These are phyloP conservation scores for Phaseolus coccineus DNA, from an alignment of 331 rosid genomes.

Conservation along the genomic window DNA sequence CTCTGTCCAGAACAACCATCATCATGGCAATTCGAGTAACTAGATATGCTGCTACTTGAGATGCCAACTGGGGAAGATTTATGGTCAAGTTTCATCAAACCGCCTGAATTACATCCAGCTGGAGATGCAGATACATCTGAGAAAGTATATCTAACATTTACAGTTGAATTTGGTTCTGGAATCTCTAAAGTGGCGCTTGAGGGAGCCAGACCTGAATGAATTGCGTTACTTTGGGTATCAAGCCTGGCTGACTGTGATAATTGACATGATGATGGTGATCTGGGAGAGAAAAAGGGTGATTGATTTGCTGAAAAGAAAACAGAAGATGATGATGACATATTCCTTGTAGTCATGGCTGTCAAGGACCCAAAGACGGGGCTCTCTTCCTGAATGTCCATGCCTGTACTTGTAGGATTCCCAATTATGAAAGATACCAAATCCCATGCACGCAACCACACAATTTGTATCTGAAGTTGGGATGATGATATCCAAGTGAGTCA, in stretches of 20 bases:
- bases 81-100: slow-evolving; percentile 61
- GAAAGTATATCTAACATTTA: slow-evolving; percentile 52
- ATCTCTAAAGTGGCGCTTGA: slow-evolving; percentile 54
- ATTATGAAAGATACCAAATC: slow-evolving; percentile 43
- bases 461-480: slow-evolving; percentile 49
- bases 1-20: slow-evolving; percentile 51
- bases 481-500: slow-evolving; percentile 40
- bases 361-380: slow-evolving; percentile 63
- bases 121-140: slow-evolving; percentile 58
- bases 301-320: slow-evolving; percentile 82
- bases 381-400: slow-evolving; percentile 79
- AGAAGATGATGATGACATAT: slow-evolving; percentile 83
- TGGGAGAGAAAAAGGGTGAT: slow-evolving; percentile 92
- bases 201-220: slow-evolving; percentile 56
- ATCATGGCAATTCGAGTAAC: slow-evolving; percentile 50
- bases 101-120: slow-evolving; percentile 53
- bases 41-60: slow-evolving; percentile 66
- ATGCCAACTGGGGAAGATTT: slow-evolving; percentile 67
- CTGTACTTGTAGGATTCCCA: slow-evolving; percentile 44
- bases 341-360: slow-evolving; percentile 65
- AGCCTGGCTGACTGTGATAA: slow-evolving; percentile 59
- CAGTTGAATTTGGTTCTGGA: slow-evolving; percentile 57
- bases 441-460: slow-evolving; percentile 34
- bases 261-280: slow-evolving; percentile 69
- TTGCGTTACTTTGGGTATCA: slow-evolving; percentile 52